These are phyloP conservation scores for Cyberlindnera bimundalis DNA, from an alignment of 805 yeast genomes.

Conservation along the genomic window DNA sequence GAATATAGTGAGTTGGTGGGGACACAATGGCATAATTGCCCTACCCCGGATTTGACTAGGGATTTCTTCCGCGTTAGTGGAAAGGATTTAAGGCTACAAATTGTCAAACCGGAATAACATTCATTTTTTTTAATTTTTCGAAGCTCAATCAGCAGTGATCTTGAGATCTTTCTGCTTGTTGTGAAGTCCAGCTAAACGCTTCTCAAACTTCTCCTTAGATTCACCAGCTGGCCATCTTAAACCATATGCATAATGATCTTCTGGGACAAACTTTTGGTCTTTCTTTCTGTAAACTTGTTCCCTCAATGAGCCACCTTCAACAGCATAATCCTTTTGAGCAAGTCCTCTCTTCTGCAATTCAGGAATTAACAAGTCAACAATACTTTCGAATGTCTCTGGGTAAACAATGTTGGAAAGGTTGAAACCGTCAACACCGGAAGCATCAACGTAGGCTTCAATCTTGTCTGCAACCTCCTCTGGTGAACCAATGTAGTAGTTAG, in stretches of 20 bases:
- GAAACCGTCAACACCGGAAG: slow-evolving; percentile 41
- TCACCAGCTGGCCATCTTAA: slow-evolving; percentile 28
- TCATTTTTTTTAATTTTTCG: no score
- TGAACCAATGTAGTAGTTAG: slow-evolving; percentile 31
- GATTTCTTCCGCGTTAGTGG: no score
- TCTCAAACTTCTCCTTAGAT: slow-evolving; percentile 31
- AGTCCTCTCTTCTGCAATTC: slow-evolving; percentile 36
- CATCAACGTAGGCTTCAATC: slow-evolving; percentile 39
- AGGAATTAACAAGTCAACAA: slow-evolving; percentile 37
- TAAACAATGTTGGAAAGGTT: slow-evolving; percentile 36
- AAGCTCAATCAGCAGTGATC: slow-evolving; percentile 12
- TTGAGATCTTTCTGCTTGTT: slow-evolving; percentile 7
- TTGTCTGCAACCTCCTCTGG: slow-evolving; percentile 39
- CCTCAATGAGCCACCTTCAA: slow-evolving; percentile 34
- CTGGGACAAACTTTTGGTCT: slow-evolving; percentile 23
- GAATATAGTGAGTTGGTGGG: no score
- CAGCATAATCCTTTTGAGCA: slow-evolving; percentile 30
- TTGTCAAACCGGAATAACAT: no score
- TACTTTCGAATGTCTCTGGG: slow-evolving; percentile 39
- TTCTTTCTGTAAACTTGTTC: slow-evolving; percentile 28
- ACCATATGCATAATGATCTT: slow-evolving; percentile 24
- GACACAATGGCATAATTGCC: no score
- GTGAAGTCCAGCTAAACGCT: slow-evolving; percentile 9
- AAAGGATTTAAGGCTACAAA: no score
- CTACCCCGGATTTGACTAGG: no score